Percentiles rank a stretch among this genome's conserved stretches.
These are phyloP conservation scores for Amylocystis lapponica DNA, from an alignment of 768 basidiomycete species.

Conservation along the genomic window DNA sequence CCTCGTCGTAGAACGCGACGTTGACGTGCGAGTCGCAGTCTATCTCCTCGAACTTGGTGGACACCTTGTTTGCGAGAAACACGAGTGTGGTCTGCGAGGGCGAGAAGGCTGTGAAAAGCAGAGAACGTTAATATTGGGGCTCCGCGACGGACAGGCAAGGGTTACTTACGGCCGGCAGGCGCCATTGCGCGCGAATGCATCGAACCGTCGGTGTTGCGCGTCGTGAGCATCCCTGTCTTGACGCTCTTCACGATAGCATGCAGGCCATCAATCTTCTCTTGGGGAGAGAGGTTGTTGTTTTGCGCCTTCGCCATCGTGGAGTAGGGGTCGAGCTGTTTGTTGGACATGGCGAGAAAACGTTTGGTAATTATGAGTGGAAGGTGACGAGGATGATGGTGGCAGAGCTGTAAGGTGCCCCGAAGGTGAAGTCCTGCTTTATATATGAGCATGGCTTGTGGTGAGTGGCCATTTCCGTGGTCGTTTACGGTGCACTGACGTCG, in stretches of 20 bases:
- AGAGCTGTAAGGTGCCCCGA: not conserved
- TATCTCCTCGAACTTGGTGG: conserved; percentile 74
- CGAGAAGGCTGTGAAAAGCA: conserved; percentile 32
- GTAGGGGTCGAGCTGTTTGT: conserved; percentile 65
- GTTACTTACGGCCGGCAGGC: conserved; percentile 52
- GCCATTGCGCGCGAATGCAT: conserved; percentile 82
- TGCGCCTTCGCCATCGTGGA: conserved; percentile 59
- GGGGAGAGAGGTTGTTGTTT: conserved; percentile 46
- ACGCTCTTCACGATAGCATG: conserved; percentile 59
- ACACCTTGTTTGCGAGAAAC: conserved; percentile 70
- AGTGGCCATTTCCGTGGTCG: not conserved
- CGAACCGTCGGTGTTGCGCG: conserved; percentile 57
- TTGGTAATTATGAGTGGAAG: not conserved
- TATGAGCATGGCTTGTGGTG: not conserved
- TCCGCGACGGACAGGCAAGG: too few species aligned
- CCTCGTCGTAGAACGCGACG: conserved; percentile 67
- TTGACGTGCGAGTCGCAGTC: conserved; percentile 74
- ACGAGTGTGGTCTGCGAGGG: conserved; percentile 49
- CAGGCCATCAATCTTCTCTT: conserved; percentile 69
- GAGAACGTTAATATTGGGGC: too few species aligned
- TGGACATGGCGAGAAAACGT: conserved; percentile 16
- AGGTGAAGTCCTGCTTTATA: not conserved
- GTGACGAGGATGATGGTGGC: not conserved
- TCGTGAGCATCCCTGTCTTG: conserved; percentile 73
- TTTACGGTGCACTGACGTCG: too few species aligned